Evolutionary conservation across 2,329 filamentous ascomycete genomes (phyloP), one percentile per base, ranked within the genome.

Genomic region (Beauveria caledonica): DNA sequence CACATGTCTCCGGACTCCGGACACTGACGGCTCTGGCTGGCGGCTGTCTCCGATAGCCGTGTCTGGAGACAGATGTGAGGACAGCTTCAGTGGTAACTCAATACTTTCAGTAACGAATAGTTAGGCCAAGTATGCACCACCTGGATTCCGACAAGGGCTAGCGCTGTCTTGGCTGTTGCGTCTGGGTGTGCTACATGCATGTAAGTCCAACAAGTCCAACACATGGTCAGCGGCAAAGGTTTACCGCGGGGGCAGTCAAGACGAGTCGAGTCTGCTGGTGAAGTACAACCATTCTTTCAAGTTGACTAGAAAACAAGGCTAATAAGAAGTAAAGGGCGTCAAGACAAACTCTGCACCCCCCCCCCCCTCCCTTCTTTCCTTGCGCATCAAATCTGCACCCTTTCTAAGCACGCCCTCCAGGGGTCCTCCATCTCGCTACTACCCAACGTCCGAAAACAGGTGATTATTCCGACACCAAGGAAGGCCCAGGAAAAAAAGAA

Each of bases 401-500:
- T n/a, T 36, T 44, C 17, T 33, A 23, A 27, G n/a, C 36, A 40
- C 56, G 15, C 56, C 48, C 48, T 52, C 36, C 56, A 59, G 36
- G 56, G 56, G 56, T 36, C 56, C 56, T 48, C 42, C 56, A 27
- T 54, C 58, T 48, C 40, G 50, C 27, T 54, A 42, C 58, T 29
- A 53, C 58, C 58, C 58, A 53, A 40, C 36, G 19, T 53, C 58
- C 58, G 40, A 60, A 60, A 60, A 40, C 27, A 54, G 58, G 40
- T 53, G 27, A 60, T 60, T 53, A 40, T 46, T 53, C 58, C 57
- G 57, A 50, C 57, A 60, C 58, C 58, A 54, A 29, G 21, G 11
- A 29, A 48, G 40, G 10, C 29, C 39, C 27, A 46, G 42, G 19
- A 17, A 46, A 51, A 40, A 39, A 40, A 15, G 36, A 40, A 27